These are phyloP conservation scores for Leccinum imitatum DNA, from an alignment of 768 basidiomycete species.

Conservation along the genomic window DNA sequence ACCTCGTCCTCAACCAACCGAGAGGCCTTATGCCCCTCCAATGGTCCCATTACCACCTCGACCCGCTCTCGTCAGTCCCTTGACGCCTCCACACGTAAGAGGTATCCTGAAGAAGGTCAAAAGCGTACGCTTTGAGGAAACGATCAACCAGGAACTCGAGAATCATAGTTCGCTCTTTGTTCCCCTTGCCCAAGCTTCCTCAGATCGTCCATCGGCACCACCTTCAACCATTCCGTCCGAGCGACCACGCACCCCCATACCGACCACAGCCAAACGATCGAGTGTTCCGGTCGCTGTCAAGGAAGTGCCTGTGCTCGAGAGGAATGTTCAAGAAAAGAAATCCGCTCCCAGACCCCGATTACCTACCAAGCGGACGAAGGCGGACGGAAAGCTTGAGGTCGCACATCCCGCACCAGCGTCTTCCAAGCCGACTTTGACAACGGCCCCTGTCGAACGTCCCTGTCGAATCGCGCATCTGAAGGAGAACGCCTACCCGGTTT, in stretches of 20 bases:
- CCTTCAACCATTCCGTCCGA: conserved; percentile 2
- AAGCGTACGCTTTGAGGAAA: conserved; percentile 39
- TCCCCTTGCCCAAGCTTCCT: conserved; percentile 1
- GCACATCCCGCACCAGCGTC: background rate
- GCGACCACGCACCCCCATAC: conserved; percentile 15
- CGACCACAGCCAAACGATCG: conserved; percentile 1
- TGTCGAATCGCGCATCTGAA: conserved; percentile 16
- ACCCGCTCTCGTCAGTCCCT: conserved; percentile 25
- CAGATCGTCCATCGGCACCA: conserved; percentile 10
- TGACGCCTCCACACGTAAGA: conserved; percentile 31
- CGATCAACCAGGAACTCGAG: conserved; percentile 4
- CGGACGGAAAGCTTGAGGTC: conserved; percentile 6
- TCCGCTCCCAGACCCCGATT: conserved; percentile 12
- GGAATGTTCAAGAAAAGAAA: conserved; percentile 14
- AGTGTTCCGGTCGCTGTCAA: background rate
- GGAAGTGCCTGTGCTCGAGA: conserved; percentile 1
- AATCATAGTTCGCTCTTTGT: background rate
- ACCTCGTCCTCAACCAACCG: conserved; percentile 11
- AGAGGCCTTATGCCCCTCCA: conserved; percentile 17
- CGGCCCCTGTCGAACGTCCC: conserved; percentile 15
- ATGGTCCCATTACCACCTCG: conserved; percentile 21
- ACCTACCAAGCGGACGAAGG: conserved; percentile 16
- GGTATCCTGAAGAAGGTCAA: conserved; percentile 42
- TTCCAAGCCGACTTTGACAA: conserved; percentile 5
- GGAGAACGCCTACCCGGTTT: conserved; percentile 9